These are phyloP conservation scores for Fusarium sp. DNA, from an alignment of 2,329 filamentous ascomycete species.

Conservation along the genomic window DNA sequence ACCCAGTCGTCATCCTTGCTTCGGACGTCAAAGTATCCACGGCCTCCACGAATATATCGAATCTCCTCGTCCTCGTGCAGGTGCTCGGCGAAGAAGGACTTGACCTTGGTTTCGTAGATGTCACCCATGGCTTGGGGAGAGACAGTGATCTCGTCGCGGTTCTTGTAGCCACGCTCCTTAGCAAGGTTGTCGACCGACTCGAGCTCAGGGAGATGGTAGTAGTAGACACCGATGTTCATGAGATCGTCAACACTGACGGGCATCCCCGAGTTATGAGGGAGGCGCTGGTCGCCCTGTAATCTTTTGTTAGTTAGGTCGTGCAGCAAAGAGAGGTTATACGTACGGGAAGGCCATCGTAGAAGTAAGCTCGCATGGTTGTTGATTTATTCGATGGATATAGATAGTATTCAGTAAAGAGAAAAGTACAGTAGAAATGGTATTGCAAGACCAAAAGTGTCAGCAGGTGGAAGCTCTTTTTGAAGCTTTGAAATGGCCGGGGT, in stretches of 20 bases:
- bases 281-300: constrained; percentile 87
- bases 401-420: not conserved
- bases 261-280: constrained; percentile 85
- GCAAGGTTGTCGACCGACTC: constrained; percentile 79
- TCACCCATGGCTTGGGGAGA: constrained; percentile 87
- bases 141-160: constrained; percentile 92
- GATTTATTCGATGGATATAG: not conserved
- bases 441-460: constrained; percentile 5
- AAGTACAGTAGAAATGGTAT: not conserved
- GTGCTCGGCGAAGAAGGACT: constrained; percentile 93
- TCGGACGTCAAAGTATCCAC: constrained; percentile 93
- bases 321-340: constrained; percentile 38
- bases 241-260: constrained; percentile 73
- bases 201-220: constrained; percentile 73
- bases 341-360: constrained; percentile 65
- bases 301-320: constrained; percentile 8
- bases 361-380: constrained; percentile 64
- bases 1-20: constrained; percentile 88
- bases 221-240: constrained; percentile 79
- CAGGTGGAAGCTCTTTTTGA: constrained; percentile 11
- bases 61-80: constrained; percentile 99
- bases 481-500: constrained; percentile 15
- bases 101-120: constrained; percentile 92
- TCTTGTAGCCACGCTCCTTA: constrained; percentile 81
- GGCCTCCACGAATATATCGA: constrained; percentile 87